phyloP scores from a whole-genome alignment of 768 basidiomycete genomes.

The Phaeotremella fagi region DNA sequence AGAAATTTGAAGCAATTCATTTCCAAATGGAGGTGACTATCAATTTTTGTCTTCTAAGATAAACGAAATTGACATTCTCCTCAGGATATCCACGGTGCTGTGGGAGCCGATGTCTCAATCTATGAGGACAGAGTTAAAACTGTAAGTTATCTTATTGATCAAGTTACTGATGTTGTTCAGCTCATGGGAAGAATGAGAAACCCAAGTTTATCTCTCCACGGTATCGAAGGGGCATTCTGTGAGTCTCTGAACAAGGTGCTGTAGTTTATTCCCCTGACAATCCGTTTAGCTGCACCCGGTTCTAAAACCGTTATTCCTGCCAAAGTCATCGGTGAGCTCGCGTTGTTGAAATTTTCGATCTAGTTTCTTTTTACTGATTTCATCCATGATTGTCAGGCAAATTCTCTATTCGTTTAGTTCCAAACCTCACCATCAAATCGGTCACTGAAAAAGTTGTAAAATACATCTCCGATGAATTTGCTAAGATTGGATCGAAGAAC shows the following conservation, averaged over 20 bases:
- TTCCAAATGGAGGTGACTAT: constrained; percentile 52
- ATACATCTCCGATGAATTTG: constrained; percentile 74
- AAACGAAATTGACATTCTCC: too few species aligned
- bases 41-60: too few species aligned
- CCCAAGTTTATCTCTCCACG: constrained; percentile 84
- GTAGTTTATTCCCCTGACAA: constrained; percentile 4
- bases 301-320: constrained; percentile 84
- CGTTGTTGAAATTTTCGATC: too few species aligned
- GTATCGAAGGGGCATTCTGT: constrained; percentile 91
- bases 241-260: constrained; percentile 3
- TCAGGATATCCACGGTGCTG: constrained; percentile 67
- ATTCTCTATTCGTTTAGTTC: constrained; percentile 90
- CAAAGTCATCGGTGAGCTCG: constrained; percentile 53
- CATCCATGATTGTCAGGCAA: constrained; percentile 57
- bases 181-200: constrained; percentile 93
- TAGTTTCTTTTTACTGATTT: neutral
- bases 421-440: constrained; percentile 73
- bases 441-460: constrained; percentile 66
- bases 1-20: constrained; percentile 69
- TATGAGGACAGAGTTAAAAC: constrained; percentile 65
- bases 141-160: constrained; percentile 17
- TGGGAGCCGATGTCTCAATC: constrained; percentile 70
- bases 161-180: constrained; percentile 43
- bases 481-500: constrained; percentile 80
- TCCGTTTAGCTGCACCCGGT: constrained; percentile 34